phyloP scores from a whole-genome alignment of 495 filamentous ascomycete genomes.

The Penicillium lagena region DNA sequence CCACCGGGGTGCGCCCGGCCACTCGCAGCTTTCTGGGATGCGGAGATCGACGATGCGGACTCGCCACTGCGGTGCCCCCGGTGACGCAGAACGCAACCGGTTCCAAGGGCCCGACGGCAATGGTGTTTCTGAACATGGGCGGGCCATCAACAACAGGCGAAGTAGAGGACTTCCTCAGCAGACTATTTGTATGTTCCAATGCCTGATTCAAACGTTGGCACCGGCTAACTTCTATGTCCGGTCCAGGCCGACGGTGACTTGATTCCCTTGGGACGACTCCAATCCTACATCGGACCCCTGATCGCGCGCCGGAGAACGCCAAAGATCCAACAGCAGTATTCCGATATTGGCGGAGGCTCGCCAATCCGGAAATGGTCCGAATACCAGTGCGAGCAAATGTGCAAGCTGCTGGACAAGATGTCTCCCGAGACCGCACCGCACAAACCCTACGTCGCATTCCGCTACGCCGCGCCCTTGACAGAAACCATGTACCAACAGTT shows the following conservation, averaged over 20 bases:
- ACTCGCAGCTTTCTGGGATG: slow-evolving; percentile 17
- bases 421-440: slow-evolving; percentile 93
- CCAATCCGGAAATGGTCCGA: slow-evolving; percentile 98
- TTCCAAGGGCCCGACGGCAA: slow-evolving; percentile 73
- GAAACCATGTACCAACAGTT: slow-evolving; percentile 84
- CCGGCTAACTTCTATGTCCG: neutral
- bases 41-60: slow-evolving; percentile 18
- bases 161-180: slow-evolving; percentile 86
- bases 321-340: slow-evolving; percentile 93
- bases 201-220: too few relatives aligned
- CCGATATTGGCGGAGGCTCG: slow-evolving; percentile 91
- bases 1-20: slow-evolving; percentile 12
- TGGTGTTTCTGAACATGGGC: slow-evolving; percentile 99
- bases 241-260: slow-evolving; percentile 81
- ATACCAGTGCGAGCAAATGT: slow-evolving; percentile 87
- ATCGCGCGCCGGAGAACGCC: slow-evolving; percentile 83
- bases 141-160: slow-evolving; percentile 84
- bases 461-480: slow-evolving; percentile 89
- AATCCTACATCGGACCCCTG: slow-evolving; percentile 82
- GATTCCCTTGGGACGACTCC: slow-evolving; percentile 91
- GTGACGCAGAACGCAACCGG: slow-evolving; percentile 63
- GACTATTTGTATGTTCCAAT: slow-evolving; percentile 68
- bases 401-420: slow-evolving; percentile 84
- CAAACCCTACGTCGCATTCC: slow-evolving; percentile 98
- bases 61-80: slow-evolving; percentile 66